Percentiles rank a stretch among this genome's conserved stretches.
Evolutionary conservation across 164 flowering plant species (phyloP).

Genomic region (Tetracentron sinense): DNA sequence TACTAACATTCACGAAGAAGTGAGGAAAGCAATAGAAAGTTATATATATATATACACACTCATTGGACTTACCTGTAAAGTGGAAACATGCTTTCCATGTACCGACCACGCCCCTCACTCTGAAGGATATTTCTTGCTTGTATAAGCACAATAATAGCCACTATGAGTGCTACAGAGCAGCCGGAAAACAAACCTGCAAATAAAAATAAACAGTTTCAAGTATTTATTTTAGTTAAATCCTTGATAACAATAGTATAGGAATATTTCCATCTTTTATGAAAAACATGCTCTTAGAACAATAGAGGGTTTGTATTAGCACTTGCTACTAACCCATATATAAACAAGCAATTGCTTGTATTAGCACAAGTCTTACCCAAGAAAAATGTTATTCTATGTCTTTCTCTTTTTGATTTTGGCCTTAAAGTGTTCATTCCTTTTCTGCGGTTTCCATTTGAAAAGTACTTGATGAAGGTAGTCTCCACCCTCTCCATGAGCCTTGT

Average conservation of each 20-base stretch:
- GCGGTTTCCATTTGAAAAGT: slow-evolving; percentile 56
- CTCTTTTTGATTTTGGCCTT: slow-evolving; percentile 45
- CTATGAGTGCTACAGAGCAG: slow-evolving; percentile 41
- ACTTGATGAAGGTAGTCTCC: too few relatives aligned
- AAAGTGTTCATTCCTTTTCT: slow-evolving; percentile 49
- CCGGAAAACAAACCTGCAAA: slow-evolving; percentile 54
- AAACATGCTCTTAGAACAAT: too few relatives aligned
- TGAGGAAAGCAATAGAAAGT: too few relatives aligned
- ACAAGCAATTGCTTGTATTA: neutral
- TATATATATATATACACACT: too few relatives aligned
- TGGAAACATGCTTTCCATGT: too few relatives aligned
- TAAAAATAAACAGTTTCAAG: too few relatives aligned
- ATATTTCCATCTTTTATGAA: neutral
- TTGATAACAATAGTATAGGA: neutral
- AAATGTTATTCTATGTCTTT: slow-evolving; percentile 49
- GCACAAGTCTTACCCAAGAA: slow-evolving; percentile 34
- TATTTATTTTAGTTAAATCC: too few relatives aligned
- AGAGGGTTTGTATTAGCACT: too few relatives aligned
- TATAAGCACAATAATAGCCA: slow-evolving; percentile 36
- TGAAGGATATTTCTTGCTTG: slow-evolving; percentile 32
- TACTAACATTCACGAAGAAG: too few relatives aligned
- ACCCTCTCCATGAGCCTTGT: too few relatives aligned
- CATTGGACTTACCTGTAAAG: slow-evolving; percentile 71
- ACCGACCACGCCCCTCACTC: slow-evolving; percentile 21
- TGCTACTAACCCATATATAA: too few relatives aligned